Conservation (phyloP, 2,329 filamentous ascomycete genomes). For the Echinosphaeria canescens region DNA sequence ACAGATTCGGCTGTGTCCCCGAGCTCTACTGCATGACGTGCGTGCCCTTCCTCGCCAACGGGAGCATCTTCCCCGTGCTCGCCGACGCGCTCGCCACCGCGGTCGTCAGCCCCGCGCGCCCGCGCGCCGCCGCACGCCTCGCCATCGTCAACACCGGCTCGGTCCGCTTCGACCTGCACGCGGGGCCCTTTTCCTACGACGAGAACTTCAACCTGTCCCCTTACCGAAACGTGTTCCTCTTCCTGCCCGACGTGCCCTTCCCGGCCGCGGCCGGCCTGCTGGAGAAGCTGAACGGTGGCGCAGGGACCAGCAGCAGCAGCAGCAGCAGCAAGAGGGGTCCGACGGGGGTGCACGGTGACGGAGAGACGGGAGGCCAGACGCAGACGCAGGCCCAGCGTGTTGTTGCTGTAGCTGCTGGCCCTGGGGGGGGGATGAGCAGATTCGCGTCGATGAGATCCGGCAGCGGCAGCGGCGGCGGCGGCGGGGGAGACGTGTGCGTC, state of each 20-base stretch:
- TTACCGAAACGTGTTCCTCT: conserved; percentile 61
- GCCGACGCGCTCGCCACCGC: conserved; percentile 53
- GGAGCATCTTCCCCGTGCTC: conserved; percentile 70
- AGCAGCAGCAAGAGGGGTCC: no score
- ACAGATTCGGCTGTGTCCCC: conserved; percentile 80
- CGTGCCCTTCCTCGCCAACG: conserved; percentile 45
- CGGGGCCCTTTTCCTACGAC: conserved; percentile 77
- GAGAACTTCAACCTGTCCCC: conserved; percentile 73
- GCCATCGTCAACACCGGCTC: conserved; percentile 77
- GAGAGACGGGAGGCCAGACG: no score
- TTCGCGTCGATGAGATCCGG: no score
- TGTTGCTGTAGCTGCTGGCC: no score
- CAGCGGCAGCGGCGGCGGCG: no score
- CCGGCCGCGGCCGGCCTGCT: no score
- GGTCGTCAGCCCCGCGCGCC: conserved; percentile 30
- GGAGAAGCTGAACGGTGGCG: no score
- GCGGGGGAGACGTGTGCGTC: no score
- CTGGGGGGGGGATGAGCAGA: no score
- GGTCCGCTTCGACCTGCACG: conserved; percentile 88
- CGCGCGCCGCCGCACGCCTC: conserved; percentile 40
- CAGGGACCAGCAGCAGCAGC: no score
- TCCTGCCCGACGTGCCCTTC: conserved; percentile 66
- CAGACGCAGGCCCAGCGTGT: no score
- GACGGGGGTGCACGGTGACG: no score
- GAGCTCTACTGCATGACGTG: conserved; percentile 64